phyloP scores from a whole-genome alignment of 2,329 filamentous ascomycete genomes.

The Talaromyces sp. region DNA sequence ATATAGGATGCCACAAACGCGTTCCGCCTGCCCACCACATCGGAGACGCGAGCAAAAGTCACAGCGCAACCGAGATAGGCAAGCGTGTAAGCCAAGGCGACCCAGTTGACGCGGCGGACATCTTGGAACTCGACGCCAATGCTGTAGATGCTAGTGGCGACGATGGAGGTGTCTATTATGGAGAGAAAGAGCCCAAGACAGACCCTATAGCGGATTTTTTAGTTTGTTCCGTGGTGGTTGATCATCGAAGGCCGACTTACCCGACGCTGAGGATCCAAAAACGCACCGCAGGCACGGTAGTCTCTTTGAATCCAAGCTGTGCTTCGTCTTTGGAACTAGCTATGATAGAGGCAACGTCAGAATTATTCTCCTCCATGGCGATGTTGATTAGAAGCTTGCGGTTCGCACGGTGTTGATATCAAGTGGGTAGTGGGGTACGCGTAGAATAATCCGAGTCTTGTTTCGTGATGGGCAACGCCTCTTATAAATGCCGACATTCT shows the following conservation, averaged over 20 bases:
- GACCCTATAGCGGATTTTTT: background rate
- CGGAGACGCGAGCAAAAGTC: conserved; percentile 1
- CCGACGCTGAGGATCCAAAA: background rate
- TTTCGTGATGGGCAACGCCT: background rate
- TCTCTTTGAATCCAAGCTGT: background rate
- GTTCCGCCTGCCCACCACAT: conserved; percentile 9
- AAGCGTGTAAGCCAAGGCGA: conserved; percentile 2
- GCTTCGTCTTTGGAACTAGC: background rate
- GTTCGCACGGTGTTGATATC: background rate
- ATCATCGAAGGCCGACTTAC: background rate
- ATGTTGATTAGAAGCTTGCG: background rate
- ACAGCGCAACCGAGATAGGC: conserved; percentile 2
- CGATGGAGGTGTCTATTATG: conserved; percentile 5
- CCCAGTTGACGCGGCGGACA: conserved; percentile 3
- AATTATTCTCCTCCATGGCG: background rate
- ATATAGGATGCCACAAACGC: conserved; percentile 5
- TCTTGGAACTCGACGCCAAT: conserved; percentile 5
- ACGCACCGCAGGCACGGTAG: background rate
- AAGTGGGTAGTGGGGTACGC: background rate
- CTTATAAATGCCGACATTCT: background rate
- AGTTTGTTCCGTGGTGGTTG: background rate
- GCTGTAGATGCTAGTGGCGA: conserved; percentile 4
- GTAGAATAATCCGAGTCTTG: background rate
- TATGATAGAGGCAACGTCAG: too few species aligned
- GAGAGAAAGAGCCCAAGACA: conserved; percentile 3